Evolutionary conservation across 371 early-diverging fungal species (phyloP).

Genomic region (Rhizopus stolonifer): DNA sequence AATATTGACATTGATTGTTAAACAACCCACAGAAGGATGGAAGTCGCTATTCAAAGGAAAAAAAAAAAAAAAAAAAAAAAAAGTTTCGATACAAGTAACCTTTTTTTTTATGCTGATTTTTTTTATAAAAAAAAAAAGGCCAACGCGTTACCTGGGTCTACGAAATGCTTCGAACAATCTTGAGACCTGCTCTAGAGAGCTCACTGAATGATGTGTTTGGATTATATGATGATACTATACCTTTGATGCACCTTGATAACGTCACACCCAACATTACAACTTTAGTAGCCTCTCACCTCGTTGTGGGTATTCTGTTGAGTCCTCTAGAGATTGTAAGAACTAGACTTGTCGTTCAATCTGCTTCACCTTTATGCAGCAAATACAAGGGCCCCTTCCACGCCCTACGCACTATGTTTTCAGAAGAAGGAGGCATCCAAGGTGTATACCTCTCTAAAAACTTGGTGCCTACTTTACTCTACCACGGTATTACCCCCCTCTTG

Average conservation of each 20-base stretch:
- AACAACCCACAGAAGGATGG: constrained; percentile 68
- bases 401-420: constrained; percentile 65
- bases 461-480: constrained; percentile 76
- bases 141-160: constrained; percentile 71
- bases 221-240: constrained; percentile 76
- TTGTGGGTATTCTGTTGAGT: constrained; percentile 69
- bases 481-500: constrained; percentile 72
- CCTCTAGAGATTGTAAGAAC: constrained; percentile 79
- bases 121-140: constrained; percentile 39
- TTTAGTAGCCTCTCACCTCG: constrained; percentile 64
- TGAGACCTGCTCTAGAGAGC: constrained; percentile 76
- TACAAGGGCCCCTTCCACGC: constrained; percentile 74
- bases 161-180: constrained; percentile 65
- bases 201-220: constrained; percentile 73
- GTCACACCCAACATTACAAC: constrained; percentile 67
- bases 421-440: constrained; percentile 75
- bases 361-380: constrained; percentile 65
- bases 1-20: constrained; percentile 47
- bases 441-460: constrained; percentile 72
- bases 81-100: background rate
- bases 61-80: background rate
- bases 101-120: constrained; percentile 9
- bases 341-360: constrained; percentile 70
- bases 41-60: constrained; percentile 66
- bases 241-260: constrained; percentile 64